Evolutionary conservation across 768 basidiomycete species (phyloP), one percentile per base, ranked within the genome.

Genomic region (Auriculariales sp.): DNA sequence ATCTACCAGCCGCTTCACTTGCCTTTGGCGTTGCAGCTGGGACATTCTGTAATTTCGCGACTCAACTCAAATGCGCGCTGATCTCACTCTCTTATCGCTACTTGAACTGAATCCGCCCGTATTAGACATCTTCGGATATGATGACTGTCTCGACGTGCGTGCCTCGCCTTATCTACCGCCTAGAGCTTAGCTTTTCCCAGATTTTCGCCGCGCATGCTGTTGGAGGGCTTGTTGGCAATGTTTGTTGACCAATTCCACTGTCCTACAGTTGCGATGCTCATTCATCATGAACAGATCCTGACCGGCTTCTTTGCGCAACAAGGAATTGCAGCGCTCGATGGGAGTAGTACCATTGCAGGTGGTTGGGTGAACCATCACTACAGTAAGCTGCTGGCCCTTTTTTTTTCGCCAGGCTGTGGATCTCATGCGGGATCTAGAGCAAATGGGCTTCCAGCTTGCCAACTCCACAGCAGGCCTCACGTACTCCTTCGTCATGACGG

Each of bases 161-260:
- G 7, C 31, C 39, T 24, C 19, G 19, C 22, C 22, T 25, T 44
- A 19, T 7, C 17, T n/a, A 5, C 17, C 22, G 5, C 19, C 6
- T 22, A 19, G 5, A 11, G 17, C 39, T 44, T 7, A 44, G 22
- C 22, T 22, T 9, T 32, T 22, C 2, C 39, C 22, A 44, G 39
- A 44, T 92, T 35, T 93, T 90, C 61, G 90, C 91, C 14, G 81
- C 87, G 58, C 92, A 95, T 68, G 92, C 82, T 31, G 66, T 93
- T 34, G 89, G 88, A 4, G 87, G 89, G 19, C 75, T 87, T 33
- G 64, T 86, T 46, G 91, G 88, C 33, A 44, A 44, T 24, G 39
- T 44, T n/a, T 39, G 22, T 19, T 17, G 2, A 14, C 9, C 12
- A 17, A 15, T 11, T 11, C 12, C 10, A 14, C 36, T 3, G 12